These are phyloP conservation scores for Arthrobotrys conoides DNA, from an alignment of 2,329 filamentous ascomycete species.

Conservation along the genomic window DNA sequence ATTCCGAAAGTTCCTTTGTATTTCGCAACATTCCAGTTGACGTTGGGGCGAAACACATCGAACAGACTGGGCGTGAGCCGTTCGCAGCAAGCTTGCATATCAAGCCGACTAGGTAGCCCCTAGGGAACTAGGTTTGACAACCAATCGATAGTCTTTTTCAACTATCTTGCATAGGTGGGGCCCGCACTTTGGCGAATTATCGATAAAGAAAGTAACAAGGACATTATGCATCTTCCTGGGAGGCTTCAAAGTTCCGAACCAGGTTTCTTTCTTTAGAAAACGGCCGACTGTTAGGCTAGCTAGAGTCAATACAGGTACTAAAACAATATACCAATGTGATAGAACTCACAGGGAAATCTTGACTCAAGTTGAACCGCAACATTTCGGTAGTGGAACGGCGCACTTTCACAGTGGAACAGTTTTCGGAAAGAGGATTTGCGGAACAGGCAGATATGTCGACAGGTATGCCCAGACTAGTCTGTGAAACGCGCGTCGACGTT, in stretches of 20 bases:
- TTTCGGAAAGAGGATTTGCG: too few species aligned
- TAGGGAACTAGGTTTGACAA: constrained; percentile 33
- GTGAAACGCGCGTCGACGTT: not conserved
- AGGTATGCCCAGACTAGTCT: not conserved
- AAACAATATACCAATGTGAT: not conserved
- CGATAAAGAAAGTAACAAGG: constrained; percentile 44
- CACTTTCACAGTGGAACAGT: not conserved
- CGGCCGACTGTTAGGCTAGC: constrained; percentile 12
- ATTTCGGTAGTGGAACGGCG: constrained; percentile 6
- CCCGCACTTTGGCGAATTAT: constrained; percentile 55
- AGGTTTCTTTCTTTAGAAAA: constrained; percentile 57
- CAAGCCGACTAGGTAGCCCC: constrained; percentile 44
- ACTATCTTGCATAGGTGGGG: constrained; percentile 44
- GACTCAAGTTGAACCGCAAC: constrained; percentile 1
- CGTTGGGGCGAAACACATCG: constrained; percentile 56
- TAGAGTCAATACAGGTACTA: not conserved
- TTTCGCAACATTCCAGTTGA: constrained; percentile 56
- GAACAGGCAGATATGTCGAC: not conserved
- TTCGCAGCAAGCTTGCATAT: constrained; percentile 60
- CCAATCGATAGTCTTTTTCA: constrained; percentile 47
- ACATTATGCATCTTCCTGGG: constrained; percentile 47
- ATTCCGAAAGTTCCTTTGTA: constrained; percentile 38
- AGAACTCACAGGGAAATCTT: not conserved
- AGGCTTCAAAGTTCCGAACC: constrained; percentile 27
- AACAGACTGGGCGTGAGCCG: constrained; percentile 32